A percentile compares a stretch with the other conserved stretches of the same genome.
These are phyloP conservation scores for Cicer chorassanicum DNA, from an alignment of 306 rosid species.

Conservation along the genomic window DNA sequence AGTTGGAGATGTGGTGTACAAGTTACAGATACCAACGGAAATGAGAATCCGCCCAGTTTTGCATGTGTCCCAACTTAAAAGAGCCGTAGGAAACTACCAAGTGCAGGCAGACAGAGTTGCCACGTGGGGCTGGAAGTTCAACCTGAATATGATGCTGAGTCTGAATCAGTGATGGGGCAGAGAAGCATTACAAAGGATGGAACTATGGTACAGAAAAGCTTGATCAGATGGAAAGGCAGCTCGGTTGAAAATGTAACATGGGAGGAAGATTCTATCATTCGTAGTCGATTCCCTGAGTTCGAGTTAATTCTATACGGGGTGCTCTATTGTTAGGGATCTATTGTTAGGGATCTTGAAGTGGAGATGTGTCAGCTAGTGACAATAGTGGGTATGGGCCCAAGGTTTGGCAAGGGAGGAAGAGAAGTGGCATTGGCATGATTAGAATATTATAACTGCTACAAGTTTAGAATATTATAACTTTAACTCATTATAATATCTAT, in stretches of 20 bases:
- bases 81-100: background rate
- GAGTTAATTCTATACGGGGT: background rate
- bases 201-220: background rate
- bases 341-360: background rate
- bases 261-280: background rate
- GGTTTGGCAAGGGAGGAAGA: background rate
- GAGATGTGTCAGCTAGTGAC: background rate
- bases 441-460: background rate
- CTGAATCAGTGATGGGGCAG: background rate
- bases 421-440: background rate
- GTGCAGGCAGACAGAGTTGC: conserved; percentile 2
- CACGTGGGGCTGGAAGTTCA: background rate
- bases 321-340: background rate
- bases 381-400: background rate
- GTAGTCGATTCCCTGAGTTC: background rate
- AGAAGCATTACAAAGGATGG: background rate
- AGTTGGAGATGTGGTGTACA: too few relatives aligned
- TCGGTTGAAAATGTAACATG: background rate
- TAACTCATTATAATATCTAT: too few relatives aligned
- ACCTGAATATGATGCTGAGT: background rate
- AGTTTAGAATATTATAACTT: background rate
- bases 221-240: background rate
- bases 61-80: too few relatives aligned
- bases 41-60: too few relatives aligned
- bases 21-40: too few relatives aligned